Conservation (phyloP, 306 rosid genomes). For the Erythrophleum fordii region DNA sequence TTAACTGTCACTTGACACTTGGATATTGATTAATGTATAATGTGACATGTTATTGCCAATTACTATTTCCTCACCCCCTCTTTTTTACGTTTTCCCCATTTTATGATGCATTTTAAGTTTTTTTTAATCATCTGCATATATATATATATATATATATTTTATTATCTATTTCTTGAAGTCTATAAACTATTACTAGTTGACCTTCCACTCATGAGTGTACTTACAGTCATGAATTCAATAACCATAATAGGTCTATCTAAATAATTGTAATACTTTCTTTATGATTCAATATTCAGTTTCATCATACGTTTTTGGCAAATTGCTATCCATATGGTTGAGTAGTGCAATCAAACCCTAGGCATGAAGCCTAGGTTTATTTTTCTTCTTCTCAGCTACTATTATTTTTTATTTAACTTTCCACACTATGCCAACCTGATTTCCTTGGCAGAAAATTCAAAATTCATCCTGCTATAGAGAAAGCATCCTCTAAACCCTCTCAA, state of each 20-base stretch:
- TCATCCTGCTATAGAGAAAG: background rate
- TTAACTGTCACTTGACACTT: background rate
- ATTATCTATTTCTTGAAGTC: background rate
- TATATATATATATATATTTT: too few relatives aligned
- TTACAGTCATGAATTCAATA: background rate
- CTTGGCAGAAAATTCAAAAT: too few relatives aligned
- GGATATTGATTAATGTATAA: background rate
- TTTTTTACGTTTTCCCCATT: background rate
- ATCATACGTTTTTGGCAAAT: background rate
- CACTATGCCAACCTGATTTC: background rate
- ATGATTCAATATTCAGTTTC: background rate
- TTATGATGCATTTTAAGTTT: background rate
- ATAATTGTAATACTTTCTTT: background rate
- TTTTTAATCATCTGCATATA: background rate
- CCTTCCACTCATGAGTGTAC: background rate
- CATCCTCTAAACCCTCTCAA: background rate
- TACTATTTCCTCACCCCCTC: background rate
- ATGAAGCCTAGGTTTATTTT: background rate
- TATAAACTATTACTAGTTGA: background rate
- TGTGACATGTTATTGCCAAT: background rate
- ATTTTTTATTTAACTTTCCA: background rate
- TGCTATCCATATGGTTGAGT: background rate
- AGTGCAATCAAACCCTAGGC: background rate
- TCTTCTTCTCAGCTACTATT: background rate
- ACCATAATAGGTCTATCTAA: background rate